These are phyloP conservation scores for Yamadazyma philogaea DNA, from an alignment of 805 yeast species.

Conservation along the genomic window DNA sequence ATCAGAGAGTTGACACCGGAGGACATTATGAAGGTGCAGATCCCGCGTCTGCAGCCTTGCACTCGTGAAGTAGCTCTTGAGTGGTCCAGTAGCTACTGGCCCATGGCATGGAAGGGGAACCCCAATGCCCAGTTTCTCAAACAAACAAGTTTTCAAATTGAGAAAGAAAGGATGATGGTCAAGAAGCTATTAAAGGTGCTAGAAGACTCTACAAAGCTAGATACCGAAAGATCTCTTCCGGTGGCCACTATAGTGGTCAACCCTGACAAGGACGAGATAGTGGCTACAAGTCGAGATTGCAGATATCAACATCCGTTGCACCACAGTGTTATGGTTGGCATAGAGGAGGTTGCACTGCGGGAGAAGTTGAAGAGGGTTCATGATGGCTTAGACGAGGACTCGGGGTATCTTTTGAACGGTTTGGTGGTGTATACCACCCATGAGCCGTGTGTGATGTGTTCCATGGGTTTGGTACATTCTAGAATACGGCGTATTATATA, in stretches of 20 bases:
- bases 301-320: constrained; percentile 46
- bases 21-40: constrained; percentile 19
- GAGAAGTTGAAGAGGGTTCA: constrained; percentile 43
- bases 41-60: constrained; percentile 65
- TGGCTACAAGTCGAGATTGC: constrained; percentile 40
- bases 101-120: constrained; percentile 90
- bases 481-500: constrained; percentile 70
- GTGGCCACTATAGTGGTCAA: constrained; percentile 64
- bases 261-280: constrained; percentile 39
- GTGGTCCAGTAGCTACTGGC: constrained; percentile 81
- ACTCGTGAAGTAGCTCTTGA: constrained; percentile 60
- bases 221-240: constrained; percentile 30
- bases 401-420: constrained; percentile 67
- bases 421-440: constrained; percentile 83
- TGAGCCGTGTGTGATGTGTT: constrained; percentile 96
- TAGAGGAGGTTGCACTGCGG: constrained; percentile 55
- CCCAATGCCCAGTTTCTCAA: constrained; percentile 71
- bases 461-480: constrained; percentile 94
- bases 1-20: constrained; percentile 10
- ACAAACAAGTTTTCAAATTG: constrained; percentile 49
- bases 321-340: constrained; percentile 76
- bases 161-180: constrained; percentile 32
- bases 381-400: constrained; percentile 9
- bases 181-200: constrained; percentile 7
- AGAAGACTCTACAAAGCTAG: constrained; percentile 1